Base-by-base conservation (phyloP, 2,329 filamentous ascomycete species). In the Trichophyton mentagrophytes region DNA sequence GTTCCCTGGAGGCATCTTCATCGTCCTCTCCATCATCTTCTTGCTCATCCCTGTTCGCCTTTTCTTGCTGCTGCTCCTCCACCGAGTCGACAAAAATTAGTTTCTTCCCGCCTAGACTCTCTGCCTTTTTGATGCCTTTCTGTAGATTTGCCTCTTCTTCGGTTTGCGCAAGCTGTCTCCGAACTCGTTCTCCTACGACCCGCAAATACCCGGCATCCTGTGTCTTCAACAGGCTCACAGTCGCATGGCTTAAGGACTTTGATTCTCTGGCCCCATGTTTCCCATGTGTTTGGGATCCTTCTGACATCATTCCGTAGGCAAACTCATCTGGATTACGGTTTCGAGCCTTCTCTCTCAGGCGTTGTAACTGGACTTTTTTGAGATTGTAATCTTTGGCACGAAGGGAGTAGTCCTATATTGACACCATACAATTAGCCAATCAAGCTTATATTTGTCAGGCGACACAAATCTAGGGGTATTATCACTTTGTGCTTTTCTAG, bases 401-500 rank as follows among this genome's bases (percentile, higher is more conserved):
- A 61, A 85, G 80, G 63, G 81, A 80, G 76, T 86, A 86, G 74
- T 86, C 84, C 77, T 80, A 53, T 57, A 27, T 51, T 53, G 8
- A 27, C 5, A 55, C n/a, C 13, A 30, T 33, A 30, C 57, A 44
- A 22, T 55, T 56, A 55, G 51, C 1, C 17, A 36, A 13, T 51
- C 25, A 56, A 40, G 25, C 22, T 9, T 51, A 27, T 51, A 33
- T 49, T 40, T 56, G 40, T 20, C 27, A 57, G 20, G 8, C 0
- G 17, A 36, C 7, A 20, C 33, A 33, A 2, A 55, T 8, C n/a
- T 15, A 36, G 30, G 27, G 8, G 20, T 42, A 15, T 17, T 42
- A 20, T 13, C 70, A 86, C 86, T 78, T 96, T 96, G 81, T 93
- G 88, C 78, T 99, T 97, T 74, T 97, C 93, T 64, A 97, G 85